phyloP scores from a whole-genome alignment of 257 asterid genomes.

The Petrea volubilis region DNA sequence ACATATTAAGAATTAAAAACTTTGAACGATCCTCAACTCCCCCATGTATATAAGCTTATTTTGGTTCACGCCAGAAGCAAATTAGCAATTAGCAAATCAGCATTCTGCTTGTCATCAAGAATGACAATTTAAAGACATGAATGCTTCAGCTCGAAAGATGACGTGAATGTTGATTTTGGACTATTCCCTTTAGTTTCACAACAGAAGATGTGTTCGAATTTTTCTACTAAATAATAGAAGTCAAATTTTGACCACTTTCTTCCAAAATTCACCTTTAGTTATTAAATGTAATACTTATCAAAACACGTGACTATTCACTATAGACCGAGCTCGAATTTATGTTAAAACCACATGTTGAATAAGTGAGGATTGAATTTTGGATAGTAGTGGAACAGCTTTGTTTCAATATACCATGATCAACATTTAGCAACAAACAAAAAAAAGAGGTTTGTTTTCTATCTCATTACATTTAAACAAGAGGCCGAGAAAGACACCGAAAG shows the following conservation, averaged over 20 bases:
- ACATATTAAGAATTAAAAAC: neutral
- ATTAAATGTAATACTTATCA: neutral
- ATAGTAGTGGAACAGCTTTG: too few species aligned
- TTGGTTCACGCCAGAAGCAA: neutral
- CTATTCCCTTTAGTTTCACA: too few species aligned
- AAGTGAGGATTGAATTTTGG: too few species aligned
- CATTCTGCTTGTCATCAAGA: neutral
- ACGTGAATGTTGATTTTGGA: neutral
- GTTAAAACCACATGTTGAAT: too few species aligned
- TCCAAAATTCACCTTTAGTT: neutral
- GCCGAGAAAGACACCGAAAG: neutral
- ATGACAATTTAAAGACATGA: neutral
- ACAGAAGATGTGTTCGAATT: too few species aligned
- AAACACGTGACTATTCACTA: too few species aligned
- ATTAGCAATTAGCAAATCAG: neutral
- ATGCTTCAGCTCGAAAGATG: neutral
- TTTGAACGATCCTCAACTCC: neutral
- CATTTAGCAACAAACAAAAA: neutral
- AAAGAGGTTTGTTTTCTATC: neutral
- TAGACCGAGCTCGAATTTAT: too few species aligned
- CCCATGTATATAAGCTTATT: neutral
- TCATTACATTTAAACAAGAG: neutral
- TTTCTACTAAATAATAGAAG: neutral
- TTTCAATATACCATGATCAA: neutral
- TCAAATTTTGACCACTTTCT: neutral